Evolutionary conservation across 2,329 filamentous ascomycete genomes (phyloP), one percentile per base, ranked within the genome.

Genomic region (Claviceps spartinae): DNA sequence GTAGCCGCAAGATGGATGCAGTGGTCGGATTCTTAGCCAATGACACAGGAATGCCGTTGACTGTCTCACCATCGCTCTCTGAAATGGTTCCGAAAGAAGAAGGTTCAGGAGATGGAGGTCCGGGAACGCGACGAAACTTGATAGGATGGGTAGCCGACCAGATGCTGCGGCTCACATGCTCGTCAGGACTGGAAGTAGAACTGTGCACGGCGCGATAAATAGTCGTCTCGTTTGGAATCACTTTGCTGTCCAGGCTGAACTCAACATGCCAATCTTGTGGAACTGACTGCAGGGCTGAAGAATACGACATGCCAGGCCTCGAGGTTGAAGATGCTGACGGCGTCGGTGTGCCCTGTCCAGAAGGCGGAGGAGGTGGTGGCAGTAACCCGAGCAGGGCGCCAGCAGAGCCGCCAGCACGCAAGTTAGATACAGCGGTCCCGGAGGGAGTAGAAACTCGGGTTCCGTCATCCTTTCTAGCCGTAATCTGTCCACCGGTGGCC

Each of bases 221-320:
- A 0, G 93, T 98, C 0, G 88, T 96, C 60, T 97, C 90, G 59
- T 90, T 93, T 0, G 86, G 76, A 54, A 98, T 85, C 1, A 86
- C 78, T 65, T 89, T 88, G 50, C 79, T 85, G 57, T 94, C 85
- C 48, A 97, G 78, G 58, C 81, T 90, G 68, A 98, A 98, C 62
- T 97, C 88, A 55, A 98, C 89, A 62, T 98, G 91, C 93, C 93
- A 98, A 63, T 97, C 90, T 63, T 94, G 86, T 1, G 90, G 88
- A 0, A 81, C 74, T 14, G 86, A 75, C 59, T 90, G 86, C 50
- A 94, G 79, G 4, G 88, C 88, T 50, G 87, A 86, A 24, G 89
- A 85, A 65, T 96, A 95, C 0, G 89, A 88, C 67, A 88, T 81
- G 2, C 84, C 77, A 7, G 54, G 52, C 20, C 51, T 48, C 9